These are phyloP conservation scores for Grammothele lineata DNA, from an alignment of 768 basidiomycete genomes.

Conservation along the genomic window DNA sequence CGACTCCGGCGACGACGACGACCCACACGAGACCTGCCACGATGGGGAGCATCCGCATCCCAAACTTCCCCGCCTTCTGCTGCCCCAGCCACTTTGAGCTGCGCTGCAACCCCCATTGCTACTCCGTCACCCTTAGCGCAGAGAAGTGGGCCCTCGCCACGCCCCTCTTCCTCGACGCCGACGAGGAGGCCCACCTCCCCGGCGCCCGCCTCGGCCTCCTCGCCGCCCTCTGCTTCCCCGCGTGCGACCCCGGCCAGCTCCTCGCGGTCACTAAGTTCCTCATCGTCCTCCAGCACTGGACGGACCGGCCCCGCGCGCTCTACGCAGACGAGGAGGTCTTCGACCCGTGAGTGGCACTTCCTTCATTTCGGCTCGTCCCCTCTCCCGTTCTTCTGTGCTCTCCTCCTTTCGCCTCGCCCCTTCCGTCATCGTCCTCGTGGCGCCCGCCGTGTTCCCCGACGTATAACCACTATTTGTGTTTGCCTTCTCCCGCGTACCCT, in stretches of 20 bases:
- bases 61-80: constrained; percentile 22
- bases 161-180: constrained; percentile 13
- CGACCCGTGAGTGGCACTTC: constrained; percentile 19
- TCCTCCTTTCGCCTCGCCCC: neutral
- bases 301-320: constrained; percentile 9
- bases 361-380: no score
- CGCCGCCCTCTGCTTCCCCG: constrained; percentile 56
- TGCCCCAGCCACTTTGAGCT: constrained; percentile 22
- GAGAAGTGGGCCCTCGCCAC: constrained; percentile 20
- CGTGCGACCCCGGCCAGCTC: constrained; percentile 53
- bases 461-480: no score
- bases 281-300: constrained; percentile 14
- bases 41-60: constrained; percentile 23
- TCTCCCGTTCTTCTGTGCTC: neutral
- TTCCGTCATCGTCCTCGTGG: neutral
- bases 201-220: constrained; percentile 45
- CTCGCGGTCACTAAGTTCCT: constrained; percentile 38
- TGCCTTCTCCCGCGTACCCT: no score
- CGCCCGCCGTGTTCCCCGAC: constrained; percentile 3
- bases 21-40: neutral
- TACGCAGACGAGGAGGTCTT: constrained; percentile 14
- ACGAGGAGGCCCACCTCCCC: constrained; percentile 17
- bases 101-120: constrained; percentile 23
- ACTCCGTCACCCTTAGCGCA: constrained; percentile 15
- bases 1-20: no score